Evolutionary conservation across 306 rosid genomes (phyloP).

Genomic region (Quercus engelmannii): DNA sequence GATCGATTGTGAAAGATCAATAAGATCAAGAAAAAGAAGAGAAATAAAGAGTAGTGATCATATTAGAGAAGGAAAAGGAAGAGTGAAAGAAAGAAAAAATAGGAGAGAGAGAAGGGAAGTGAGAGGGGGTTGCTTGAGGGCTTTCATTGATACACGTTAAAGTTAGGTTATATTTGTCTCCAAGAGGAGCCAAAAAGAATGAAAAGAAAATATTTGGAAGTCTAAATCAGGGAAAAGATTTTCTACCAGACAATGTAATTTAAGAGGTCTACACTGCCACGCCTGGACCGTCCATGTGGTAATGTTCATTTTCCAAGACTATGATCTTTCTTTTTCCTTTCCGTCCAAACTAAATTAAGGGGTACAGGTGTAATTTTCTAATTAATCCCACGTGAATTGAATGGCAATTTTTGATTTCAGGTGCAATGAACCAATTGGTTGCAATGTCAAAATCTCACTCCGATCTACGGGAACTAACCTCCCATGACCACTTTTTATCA

Average conservation of each 20-base stretch:
- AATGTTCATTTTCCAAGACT: no score
- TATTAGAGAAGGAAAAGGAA: constrained; percentile 14
- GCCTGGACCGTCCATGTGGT: background rate
- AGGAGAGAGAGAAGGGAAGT: constrained; percentile 18
- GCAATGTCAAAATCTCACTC: no score
- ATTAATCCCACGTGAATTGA: no score
- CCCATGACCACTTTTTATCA: no score
- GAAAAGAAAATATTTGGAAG: background rate
- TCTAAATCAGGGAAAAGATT: background rate
- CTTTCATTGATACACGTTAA: constrained; percentile 21
- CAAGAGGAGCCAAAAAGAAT: constrained; percentile 8
- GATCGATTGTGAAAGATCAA: background rate
- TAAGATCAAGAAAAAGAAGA: background rate
- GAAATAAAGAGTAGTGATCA: constrained; percentile 14
- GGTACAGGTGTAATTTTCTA: no score
- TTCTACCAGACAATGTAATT: background rate
- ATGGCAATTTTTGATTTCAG: no score
- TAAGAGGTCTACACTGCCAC: background rate
- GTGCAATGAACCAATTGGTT: no score
- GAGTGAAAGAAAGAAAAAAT: background rate
- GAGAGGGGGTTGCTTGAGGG: constrained; percentile 31
- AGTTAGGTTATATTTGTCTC: constrained; percentile 20
- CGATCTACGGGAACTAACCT: no score
- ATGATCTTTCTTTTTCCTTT: no score
- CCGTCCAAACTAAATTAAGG: no score